These are phyloP conservation scores for Leccinum ochraceum DNA, from an alignment of 768 basidiomycete genomes.

Conservation along the genomic window DNA sequence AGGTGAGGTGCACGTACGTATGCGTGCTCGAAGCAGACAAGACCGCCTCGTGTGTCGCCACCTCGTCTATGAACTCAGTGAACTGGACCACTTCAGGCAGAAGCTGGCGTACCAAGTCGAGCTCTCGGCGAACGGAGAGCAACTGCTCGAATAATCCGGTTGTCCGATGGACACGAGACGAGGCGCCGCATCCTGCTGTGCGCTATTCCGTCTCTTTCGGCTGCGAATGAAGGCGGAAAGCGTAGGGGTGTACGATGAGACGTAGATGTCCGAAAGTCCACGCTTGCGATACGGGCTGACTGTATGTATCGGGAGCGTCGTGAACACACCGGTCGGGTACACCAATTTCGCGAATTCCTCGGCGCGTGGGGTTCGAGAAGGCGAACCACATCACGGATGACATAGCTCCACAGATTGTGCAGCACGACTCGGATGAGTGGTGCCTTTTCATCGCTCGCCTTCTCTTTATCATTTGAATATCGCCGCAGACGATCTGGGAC, in stretches of 20 bases:
- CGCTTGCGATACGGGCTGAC: slow-evolving; percentile 18
- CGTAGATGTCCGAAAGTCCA: slow-evolving; percentile 25
- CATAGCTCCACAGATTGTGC: slow-evolving; percentile 13
- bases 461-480: not conserved
- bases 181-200: not conserved
- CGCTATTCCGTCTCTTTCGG: slow-evolving; percentile 1
- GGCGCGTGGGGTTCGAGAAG: slow-evolving; percentile 13
- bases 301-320: slow-evolving; percentile 32
- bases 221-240: slow-evolving; percentile 28
- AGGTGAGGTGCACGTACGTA: slow-evolving; percentile 26
- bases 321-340: slow-evolving; percentile 30
- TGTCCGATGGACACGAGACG: slow-evolving; percentile 24
- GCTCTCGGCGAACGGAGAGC: too few relatives aligned
- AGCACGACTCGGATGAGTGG: slow-evolving; percentile 9
- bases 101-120: too few relatives aligned
- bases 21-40: slow-evolving; percentile 1
- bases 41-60: too few relatives aligned
- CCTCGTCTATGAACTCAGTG: too few relatives aligned
- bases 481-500: not conserved
- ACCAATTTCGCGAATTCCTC: slow-evolving; percentile 27
- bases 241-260: slow-evolving; percentile 35
- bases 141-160: slow-evolving; percentile 4
- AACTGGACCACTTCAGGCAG: too few relatives aligned
- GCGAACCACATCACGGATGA: slow-evolving; percentile 22
- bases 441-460: slow-evolving; percentile 1